These are phyloP conservation scores for Artomyces pyxidatus DNA, from an alignment of 768 basidiomycete genomes.

Conservation along the genomic window DNA sequence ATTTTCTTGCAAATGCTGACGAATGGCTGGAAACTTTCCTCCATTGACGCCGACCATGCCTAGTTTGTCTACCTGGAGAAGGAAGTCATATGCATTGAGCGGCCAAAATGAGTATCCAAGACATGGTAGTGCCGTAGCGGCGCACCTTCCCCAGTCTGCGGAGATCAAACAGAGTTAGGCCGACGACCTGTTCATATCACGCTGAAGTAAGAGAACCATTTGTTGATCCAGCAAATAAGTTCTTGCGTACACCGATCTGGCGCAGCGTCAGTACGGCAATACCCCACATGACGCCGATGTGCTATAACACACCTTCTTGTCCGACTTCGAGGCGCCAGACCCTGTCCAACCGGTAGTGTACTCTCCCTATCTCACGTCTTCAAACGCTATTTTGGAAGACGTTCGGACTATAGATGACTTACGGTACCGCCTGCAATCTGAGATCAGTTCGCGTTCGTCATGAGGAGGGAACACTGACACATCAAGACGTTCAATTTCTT, in stretches of 20 bases:
- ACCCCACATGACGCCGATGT: too few relatives aligned
- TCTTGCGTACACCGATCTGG: constrained; percentile 16
- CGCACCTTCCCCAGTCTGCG: constrained; percentile 71
- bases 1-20: constrained; percentile 72
- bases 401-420: constrained; percentile 14
- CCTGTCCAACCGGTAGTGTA: constrained; percentile 95
- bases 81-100: constrained; percentile 9
- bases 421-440: constrained; percentile 38
- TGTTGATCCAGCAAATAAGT: background rate
- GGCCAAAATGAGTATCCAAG: background rate
- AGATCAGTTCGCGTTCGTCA: too few relatives aligned
- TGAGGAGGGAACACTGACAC: constrained; percentile 58
- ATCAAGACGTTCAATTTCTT: constrained; percentile 64
- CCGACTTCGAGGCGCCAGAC: constrained; percentile 87
- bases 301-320: constrained; percentile 95
- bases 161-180: constrained; percentile 83
- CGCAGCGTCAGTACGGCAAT: constrained; percentile 28
- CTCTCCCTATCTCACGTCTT: constrained; percentile 46
- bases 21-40: constrained; percentile 80
- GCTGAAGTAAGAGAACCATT: constrained; percentile 9
- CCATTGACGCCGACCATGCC: constrained; percentile 90
- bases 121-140: too few relatives aligned
- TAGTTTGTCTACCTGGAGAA: constrained; percentile 52
- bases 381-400: background rate
- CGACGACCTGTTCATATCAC: constrained; percentile 58